Percentiles rank a stretch among this genome's conserved stretches.
phyloP scores from a whole-genome alignment of 2,329 filamentous ascomycete species.

The Phaeosphaeriaceae sp. region DNA sequence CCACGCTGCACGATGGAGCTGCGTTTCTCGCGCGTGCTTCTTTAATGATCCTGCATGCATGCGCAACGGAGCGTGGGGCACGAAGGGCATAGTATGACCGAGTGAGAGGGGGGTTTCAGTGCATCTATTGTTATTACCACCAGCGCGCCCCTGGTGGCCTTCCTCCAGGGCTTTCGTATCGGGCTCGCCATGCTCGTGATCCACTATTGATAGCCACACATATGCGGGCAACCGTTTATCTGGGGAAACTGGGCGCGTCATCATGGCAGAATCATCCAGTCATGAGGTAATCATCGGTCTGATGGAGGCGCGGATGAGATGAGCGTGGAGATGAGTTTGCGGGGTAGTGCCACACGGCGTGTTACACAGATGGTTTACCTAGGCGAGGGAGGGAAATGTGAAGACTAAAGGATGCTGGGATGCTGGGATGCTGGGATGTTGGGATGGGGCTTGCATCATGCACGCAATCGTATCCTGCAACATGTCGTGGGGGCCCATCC shows the following conservation, averaged over 20 bases:
- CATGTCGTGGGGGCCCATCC: constrained; percentile 7
- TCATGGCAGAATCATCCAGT: constrained; percentile 8
- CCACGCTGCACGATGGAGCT: constrained; percentile 13
- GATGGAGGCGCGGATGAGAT: constrained; percentile 1
- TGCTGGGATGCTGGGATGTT: not conserved
- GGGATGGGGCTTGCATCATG: constrained; percentile 19
- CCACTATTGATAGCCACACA: constrained; percentile 4
- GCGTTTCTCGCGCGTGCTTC: constrained; percentile 32
- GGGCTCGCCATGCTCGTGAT: constrained; percentile 1
- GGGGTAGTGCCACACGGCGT: constrained; percentile 23
- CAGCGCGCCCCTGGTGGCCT: not conserved
- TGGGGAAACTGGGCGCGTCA: constrained; percentile 26
- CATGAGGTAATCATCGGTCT: constrained; percentile 6
- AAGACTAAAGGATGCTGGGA: no score
- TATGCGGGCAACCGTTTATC: constrained; percentile 23
- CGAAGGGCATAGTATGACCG: no score
- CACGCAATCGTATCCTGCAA: constrained; percentile 27
- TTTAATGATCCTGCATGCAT: constrained; percentile 23
- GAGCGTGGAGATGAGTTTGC: constrained; percentile 15
- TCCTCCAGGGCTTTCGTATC: no score
- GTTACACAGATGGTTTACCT: not conserved
- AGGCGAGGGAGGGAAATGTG: no score
- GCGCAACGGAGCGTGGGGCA: constrained; percentile 19
- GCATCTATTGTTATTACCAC: constrained; percentile 4
- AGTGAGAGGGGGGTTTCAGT: constrained; percentile 9